Conservation (phyloP, 169 alveolate species). For the Ichthyophthirius multifiliis region DNA sequence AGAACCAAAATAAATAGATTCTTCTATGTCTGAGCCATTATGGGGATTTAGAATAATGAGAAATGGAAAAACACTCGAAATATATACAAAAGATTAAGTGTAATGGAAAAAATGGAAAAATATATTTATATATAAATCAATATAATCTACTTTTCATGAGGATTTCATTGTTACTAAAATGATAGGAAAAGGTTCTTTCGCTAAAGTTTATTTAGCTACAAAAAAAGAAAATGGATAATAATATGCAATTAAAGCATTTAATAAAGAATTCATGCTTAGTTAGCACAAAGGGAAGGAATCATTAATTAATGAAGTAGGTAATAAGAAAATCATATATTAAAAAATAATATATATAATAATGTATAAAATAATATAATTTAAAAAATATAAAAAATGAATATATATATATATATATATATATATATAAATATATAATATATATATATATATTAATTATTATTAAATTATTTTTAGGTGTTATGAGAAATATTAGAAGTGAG, state of each 20-base stretch:
- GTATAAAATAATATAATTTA: too few relatives aligned
- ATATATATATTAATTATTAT: conserved; percentile 30
- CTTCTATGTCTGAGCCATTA: neutral
- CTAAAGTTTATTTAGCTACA: conserved; percentile 39
- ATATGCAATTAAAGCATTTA: conserved; percentile 43
- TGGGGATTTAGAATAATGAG: conserved; percentile 19
- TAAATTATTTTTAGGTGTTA: conserved; percentile 38
- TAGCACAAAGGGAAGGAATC: conserved; percentile 30
- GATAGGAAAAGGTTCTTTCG: conserved; percentile 46
- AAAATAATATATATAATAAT: too few relatives aligned
- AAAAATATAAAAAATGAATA: neutral
- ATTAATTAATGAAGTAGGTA: conserved; percentile 24
- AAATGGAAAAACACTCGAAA: conserved; percentile 18
- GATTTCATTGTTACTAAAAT: conserved; percentile 37
- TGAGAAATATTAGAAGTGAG: conserved; percentile 45
- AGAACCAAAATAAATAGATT: neutral
- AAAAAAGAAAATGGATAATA: conserved; percentile 12
- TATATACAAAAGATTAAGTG: neutral
- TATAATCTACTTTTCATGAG: conserved; percentile 37
- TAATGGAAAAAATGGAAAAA: neutral
- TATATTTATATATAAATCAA: neutral
- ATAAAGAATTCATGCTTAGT: conserved; percentile 35
- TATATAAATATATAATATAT: neutral
- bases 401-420: neutral
- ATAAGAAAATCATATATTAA: too few relatives aligned